Base-by-base conservation (phyloP, 805 yeast species). In the Wickerhamomyces pijperi region DNA sequence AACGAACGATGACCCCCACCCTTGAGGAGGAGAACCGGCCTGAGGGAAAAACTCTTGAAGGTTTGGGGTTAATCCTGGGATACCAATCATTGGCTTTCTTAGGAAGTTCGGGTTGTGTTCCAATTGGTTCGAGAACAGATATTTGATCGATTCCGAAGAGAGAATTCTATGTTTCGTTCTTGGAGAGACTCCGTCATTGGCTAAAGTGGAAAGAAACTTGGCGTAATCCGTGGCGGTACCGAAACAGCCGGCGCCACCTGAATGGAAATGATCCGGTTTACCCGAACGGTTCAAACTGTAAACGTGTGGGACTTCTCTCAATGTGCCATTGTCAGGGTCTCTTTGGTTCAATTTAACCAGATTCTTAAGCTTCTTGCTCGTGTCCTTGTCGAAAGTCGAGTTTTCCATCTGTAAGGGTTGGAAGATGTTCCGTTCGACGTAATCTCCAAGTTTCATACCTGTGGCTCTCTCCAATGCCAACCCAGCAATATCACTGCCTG, bases 201-300 rank as follows among this genome's bases (percentile, higher is more conserved):
- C 50, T 49, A 65, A 53, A 2, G 60, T 47, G n/a, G 65, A 49
- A 19, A 65, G 38, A 25, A 64, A 54, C 41, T 52, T 56, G 35
- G 58, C 48, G 41, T 54, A 65, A 42, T 65, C 70, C 7, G 47
- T 49, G 3, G 55, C 59, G 1, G 57, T 60, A 2, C 64, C 58
- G 28, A 51, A 61, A 23, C 58, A 42, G 1, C 70, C 70, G 13
- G 56, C 64, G n/a, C 70, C 70, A 7, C 68, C 70, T 49, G 59
- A 50, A 21, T 53, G 47, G 18, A 55, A 35, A 12, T 16, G 13
- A 31, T 31, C 33, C 5, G 6, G 6, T 16, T 12, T 17, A 4
- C 19, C 19, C 6, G 19, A 9, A 15, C 5, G 4, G 29, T 25
- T 25, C 29, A 25, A 8, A 25, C 29, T 25, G 33, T 40, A 43